phyloP scores from a whole-genome alignment of 2,329 filamentous ascomycete species.

The Didymellaceae sp. region DNA sequence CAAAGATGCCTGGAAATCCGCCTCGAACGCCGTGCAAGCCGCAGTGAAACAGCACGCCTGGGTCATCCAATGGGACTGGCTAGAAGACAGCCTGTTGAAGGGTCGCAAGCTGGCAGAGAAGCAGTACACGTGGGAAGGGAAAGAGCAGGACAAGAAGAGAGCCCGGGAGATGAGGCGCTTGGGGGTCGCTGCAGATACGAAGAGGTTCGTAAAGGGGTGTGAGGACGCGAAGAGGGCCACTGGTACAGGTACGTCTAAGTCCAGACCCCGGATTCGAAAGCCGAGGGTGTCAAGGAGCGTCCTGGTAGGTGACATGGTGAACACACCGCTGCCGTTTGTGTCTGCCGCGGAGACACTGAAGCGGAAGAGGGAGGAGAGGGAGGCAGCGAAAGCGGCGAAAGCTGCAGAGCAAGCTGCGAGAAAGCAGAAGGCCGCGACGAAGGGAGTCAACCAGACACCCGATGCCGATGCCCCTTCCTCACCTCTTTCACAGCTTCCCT shows the following conservation, averaged over 20 bases:
- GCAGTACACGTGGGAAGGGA: conserved; percentile 43
- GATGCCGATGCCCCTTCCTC: not conserved
- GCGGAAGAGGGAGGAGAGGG: conserved; percentile 30
- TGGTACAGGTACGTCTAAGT: conserved; percentile 47
- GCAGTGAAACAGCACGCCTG: conserved; percentile 28
- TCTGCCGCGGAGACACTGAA: conserved; percentile 32
- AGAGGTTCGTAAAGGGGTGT: conserved; percentile 42
- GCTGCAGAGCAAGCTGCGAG: conserved; percentile 15
- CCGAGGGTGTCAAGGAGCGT: conserved; percentile 25
- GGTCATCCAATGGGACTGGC: conserved; percentile 54
- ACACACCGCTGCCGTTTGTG: conserved; percentile 19
- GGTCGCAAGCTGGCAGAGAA: conserved; percentile 41
- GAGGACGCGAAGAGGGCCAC: conserved; percentile 38
- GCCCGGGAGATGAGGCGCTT: conserved; percentile 37
- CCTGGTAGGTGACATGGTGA: conserved; percentile 29
- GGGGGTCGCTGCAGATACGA: conserved; percentile 32
- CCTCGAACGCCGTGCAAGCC: conserved; percentile 43
- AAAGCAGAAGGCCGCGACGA: conserved; percentile 1
- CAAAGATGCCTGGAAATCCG: conserved; percentile 64
- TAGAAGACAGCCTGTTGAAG: conserved; percentile 56
- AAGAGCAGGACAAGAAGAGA: conserved; percentile 40
- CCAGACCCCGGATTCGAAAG: conserved; percentile 21
- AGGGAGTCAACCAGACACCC: too few relatives aligned
- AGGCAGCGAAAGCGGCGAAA: conserved; percentile 19
- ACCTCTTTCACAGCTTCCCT: not conserved